phyloP scores from a whole-genome alignment of 257 asterid species.

The Sherardia arvensis region DNA sequence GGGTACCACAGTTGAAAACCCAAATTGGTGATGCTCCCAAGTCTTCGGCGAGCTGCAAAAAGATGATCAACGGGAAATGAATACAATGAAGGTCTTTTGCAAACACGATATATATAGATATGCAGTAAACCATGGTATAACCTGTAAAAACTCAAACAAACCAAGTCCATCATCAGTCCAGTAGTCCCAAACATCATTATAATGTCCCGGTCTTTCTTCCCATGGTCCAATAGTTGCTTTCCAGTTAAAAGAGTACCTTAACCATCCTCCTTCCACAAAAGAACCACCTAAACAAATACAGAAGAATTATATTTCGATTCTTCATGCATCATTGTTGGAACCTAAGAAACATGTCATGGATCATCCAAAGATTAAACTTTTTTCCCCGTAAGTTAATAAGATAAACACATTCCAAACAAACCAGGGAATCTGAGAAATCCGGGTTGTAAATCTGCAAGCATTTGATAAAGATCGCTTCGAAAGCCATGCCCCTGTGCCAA shows the following conservation, averaged over 20 bases:
- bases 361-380: not conserved
- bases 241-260: constrained; percentile 91
- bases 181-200: constrained; percentile 91
- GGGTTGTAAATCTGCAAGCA: constrained; percentile 59
- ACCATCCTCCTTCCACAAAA: constrained; percentile 91
- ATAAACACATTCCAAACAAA: constrained; percentile 11
- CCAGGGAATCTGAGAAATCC: constrained; percentile 95
- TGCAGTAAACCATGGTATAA: constrained; percentile 8
- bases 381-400: not conserved
- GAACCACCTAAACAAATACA: constrained; percentile 63
- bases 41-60: constrained; percentile 84
- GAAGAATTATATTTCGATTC: not conserved
- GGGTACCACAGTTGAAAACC: constrained; percentile 89
- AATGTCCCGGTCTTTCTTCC: constrained; percentile 97
- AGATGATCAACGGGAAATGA: not conserved
- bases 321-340: not conserved
- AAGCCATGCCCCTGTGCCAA: constrained; percentile 81
- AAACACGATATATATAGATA: not conserved
- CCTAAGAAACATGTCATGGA: not conserved
- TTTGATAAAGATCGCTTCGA: constrained; percentile 71
- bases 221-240: constrained; percentile 89
- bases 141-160: constrained; percentile 88
- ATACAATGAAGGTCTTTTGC: not conserved
- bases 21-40: constrained; percentile 79
- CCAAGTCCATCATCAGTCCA: constrained; percentile 98